phyloP scores from a whole-genome alignment of 139 green algal genomes.

The Chlamydomonas sp. region DNA sequence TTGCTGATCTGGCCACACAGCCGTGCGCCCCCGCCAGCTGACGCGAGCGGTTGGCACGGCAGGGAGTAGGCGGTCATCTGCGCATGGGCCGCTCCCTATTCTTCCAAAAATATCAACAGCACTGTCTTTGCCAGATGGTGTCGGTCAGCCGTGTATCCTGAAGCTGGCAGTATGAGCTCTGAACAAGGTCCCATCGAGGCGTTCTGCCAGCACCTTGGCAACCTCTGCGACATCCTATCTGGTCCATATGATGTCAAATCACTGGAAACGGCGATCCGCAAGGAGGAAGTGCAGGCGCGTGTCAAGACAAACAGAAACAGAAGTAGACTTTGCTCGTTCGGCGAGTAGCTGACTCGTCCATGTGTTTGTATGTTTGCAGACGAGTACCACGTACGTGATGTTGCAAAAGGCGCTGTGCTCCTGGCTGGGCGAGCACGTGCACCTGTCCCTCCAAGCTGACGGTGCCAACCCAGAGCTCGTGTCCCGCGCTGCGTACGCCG shows the following conservation, averaged over 20 bases:
- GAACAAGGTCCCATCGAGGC: not conserved
- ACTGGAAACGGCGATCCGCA: not conserved
- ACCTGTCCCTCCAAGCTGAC: not conserved
- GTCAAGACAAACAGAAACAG: not conserved
- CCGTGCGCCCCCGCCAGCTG: no score
- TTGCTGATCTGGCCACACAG: no score
- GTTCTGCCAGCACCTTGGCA: slow-evolving; percentile 19
- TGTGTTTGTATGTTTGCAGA: not conserved
- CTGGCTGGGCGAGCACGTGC: slow-evolving; percentile 19
- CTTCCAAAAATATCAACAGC: no score
- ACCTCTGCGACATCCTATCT: slow-evolving; percentile 12
- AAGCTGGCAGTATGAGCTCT: not conserved
- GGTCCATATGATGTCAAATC: slow-evolving; percentile 14
- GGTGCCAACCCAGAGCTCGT: not conserved
- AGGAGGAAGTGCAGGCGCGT: not conserved
- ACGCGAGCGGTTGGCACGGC: no score
- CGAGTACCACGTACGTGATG: not conserved
- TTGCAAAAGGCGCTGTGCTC: slow-evolving; percentile 14
- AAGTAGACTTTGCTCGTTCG: not conserved
- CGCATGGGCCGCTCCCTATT: no score
- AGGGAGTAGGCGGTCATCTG: no score
- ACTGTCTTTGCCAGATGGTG: no score
- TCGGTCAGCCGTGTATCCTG: no score
- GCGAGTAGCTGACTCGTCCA: not conserved
- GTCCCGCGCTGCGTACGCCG: not conserved